Base-by-base conservation (phyloP, 331 rosid genomes). In the Quercus tomentella region DNA sequence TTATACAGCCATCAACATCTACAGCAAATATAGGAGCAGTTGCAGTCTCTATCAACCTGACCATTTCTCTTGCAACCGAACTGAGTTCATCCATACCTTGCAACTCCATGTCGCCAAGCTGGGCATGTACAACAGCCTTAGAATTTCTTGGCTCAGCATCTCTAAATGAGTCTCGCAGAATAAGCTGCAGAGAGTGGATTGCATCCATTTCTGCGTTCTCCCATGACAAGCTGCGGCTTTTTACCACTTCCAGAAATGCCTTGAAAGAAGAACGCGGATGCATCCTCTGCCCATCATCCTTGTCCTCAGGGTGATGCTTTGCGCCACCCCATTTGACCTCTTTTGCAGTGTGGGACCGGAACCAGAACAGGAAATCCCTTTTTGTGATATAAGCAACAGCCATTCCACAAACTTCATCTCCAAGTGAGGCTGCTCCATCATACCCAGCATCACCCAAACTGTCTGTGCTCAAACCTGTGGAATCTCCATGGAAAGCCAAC, bases 321-420 rank as follows among this genome's bases (percentile, higher is more conserved):
- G 99, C 99, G 17, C 99, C 99, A 77, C 99, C 99, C 99, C 99
- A 96, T 77, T 93, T 96, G 72, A 93, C 55, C 90, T 96, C 99
- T 74, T 96, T 92, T 0, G 81, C 99, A 0, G 98, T 93, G 83
- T 96, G 98, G 2, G 98, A 93, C 75, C 99, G 89, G 56, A 93
- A 96, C 99, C 99, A 96, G 88, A 96, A 93, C 25, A 96, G 89
- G 67, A 93, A 93, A 85, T 90, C 97, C 85, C 77, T 82, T 71
- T 93, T 89, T 0, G 97, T 92, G 72, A 93, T 93, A 83, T 88
- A 92, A 51, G 99, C 98, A 84, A 92, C 97, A 25, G 98, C 99
- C 97, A 92, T 93, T 22, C 99, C 99, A 76, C 98, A 88, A 72
- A 96, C 99, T 2, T 93, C 97, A 74, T 93, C 97, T 68, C 99